Evolutionary conservation across 2,329 filamentous ascomycete species (phyloP), one percentile per base, ranked within the genome.

Genomic region (Pseudogymnoascus sp.): DNA sequence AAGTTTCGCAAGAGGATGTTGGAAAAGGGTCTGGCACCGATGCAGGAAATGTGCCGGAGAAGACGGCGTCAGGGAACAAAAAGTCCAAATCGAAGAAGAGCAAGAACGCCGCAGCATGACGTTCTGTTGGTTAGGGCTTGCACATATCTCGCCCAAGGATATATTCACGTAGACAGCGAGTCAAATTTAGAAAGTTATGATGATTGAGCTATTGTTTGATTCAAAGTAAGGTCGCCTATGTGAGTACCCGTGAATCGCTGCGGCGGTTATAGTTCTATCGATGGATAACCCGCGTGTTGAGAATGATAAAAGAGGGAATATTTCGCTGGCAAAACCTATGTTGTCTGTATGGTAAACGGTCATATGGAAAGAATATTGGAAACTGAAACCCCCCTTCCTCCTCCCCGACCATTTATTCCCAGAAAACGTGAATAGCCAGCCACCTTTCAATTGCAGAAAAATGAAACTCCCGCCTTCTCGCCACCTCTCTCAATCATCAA

Each of bases 1-100:
- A 68, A 16, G 31, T 4, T 33, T 11, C 1, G 31, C 72, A 71
- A 66, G 71, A 63, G 60, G 64, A 68, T 14, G 63, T 66, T 58
- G 59, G 64, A 5, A 63, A 62, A 12, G 55, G 61, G 59, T 35
- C 49, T 33, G n/a, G 28, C 49, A 18, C 49, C 25, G 49, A 55
- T 21, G 16, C 4, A 55, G 49, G 49, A 35, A 55, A 55, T 55
- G 25, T 55, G 16, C 28, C 49, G 7, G 49, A 55, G 49, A 55
- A 55, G 16, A 55, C 49, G 28, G 49, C 49, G 21, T 55, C 49
- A 55, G 49, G 49, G 28, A 55, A 55, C 12, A 55, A 55, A 55
- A 55, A 33, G 28, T 33, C 49, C 1, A 55, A 55, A 35, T 55
- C 49, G 11, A 55, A 35, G 28, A 55, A 55, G 28, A 55, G 28